Evolutionary conservation across 768 basidiomycete species (phyloP).

Genomic region (Chalciporus piperatus): DNA sequence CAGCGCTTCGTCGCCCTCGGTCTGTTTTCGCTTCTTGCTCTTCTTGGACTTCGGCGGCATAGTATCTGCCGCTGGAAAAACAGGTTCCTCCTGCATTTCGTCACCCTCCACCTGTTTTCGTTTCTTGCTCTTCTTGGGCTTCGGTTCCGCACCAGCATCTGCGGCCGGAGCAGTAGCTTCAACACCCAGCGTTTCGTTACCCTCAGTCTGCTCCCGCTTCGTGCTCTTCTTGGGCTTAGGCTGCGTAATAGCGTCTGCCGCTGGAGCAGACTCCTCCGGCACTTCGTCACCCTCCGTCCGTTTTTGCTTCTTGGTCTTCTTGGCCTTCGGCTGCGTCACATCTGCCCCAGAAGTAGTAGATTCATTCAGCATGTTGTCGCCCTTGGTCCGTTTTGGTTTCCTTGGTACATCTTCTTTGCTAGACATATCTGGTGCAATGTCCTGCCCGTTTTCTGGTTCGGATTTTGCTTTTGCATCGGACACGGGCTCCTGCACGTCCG

Average conservation of each 20-base stretch:
- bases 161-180: background rate
- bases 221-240: conserved; percentile 2
- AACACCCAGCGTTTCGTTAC: background rate
- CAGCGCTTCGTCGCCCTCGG: background rate
- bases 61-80: background rate
- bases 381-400: conserved; percentile 15
- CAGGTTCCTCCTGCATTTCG: background rate
- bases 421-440: background rate
- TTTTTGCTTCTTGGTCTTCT: conserved; percentile 12
- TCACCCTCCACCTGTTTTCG: conserved; percentile 2
- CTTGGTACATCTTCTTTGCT: conserved; percentile 2
- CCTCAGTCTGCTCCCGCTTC: conserved; percentile 11
- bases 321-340: background rate
- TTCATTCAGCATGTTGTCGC: conserved; percentile 1
- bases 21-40: conserved; percentile 14
- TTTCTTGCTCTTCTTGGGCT: conserved; percentile 11
- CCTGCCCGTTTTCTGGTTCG: background rate
- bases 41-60: background rate
- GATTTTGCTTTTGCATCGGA: background rate
- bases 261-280: background rate
- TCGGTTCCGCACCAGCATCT: background rate
- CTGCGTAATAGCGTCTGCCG: background rate
- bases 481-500: background rate
- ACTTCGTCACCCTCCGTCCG: background rate
- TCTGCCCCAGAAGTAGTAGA: background rate